Evolutionary conservation across 164 flowering plant genomes (phyloP).

Genomic region (Vitis riparia): DNA sequence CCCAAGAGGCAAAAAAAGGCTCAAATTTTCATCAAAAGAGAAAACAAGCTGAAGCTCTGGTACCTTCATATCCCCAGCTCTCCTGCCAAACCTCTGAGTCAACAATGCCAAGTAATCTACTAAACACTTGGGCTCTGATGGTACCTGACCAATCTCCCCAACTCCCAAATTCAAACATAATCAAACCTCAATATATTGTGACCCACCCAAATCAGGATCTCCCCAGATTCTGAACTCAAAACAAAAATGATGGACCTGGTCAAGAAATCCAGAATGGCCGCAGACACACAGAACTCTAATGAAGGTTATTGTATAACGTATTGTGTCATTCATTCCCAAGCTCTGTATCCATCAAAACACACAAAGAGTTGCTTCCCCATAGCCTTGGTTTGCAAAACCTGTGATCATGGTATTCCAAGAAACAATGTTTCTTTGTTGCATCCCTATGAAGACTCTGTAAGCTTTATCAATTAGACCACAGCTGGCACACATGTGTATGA

Average conservation of each 20-base stretch:
- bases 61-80: slow-evolving; percentile 99
- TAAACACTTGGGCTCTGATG: slow-evolving; percentile 78
- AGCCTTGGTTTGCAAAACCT: slow-evolving; percentile 49
- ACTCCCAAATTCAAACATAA: slow-evolving; percentile 73
- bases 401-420: slow-evolving; percentile 62
- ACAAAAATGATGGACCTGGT: slow-evolving; percentile 35
- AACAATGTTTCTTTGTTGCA: slow-evolving; percentile 34
- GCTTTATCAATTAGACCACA: slow-evolving; percentile 48
- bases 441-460: slow-evolving; percentile 32
- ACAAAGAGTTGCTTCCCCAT: slow-evolving; percentile 39
- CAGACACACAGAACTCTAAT: slow-evolving; percentile 57
- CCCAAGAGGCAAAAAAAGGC: too few relatives aligned
- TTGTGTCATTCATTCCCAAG: slow-evolving; percentile 14
- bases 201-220: slow-evolving; percentile 83
- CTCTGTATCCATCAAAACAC: slow-evolving; percentile 38
- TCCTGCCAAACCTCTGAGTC: slow-evolving; percentile 84
- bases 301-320: slow-evolving; percentile 47
- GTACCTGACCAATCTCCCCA: slow-evolving; percentile 55
- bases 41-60: background rate
- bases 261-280: slow-evolving; percentile 51
- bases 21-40: background rate
- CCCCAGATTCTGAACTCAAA: slow-evolving; percentile 26
- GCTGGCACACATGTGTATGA: slow-evolving; percentile 62
- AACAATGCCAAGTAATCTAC: slow-evolving; percentile 71
- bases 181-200: slow-evolving; percentile 91